Evolutionary conservation across 805 yeast genomes (phyloP).

Genomic region (Saturnispora ahearnii): DNA sequence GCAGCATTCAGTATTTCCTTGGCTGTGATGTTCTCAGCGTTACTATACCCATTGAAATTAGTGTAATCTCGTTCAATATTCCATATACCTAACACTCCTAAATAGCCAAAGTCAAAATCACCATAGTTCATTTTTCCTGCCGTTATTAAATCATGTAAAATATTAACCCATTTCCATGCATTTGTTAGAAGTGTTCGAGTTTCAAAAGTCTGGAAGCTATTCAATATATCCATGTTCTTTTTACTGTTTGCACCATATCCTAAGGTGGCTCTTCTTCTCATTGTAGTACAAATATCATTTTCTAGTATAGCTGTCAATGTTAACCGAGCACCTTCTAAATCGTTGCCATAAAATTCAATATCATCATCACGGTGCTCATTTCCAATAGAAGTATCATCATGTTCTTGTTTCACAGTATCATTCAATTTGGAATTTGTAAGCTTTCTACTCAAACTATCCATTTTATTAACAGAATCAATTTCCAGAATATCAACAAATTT

Average conservation of each 20-base stretch:
- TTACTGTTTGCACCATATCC: conserved; percentile 70
- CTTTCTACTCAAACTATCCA: neutral
- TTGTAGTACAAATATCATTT: conserved; percentile 66
- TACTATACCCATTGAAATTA: conserved; percentile 34
- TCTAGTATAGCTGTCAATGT: conserved; percentile 27
- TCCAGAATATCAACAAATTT: conserved; percentile 30
- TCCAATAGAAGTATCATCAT: neutral
- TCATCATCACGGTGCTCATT: conserved; percentile 6
- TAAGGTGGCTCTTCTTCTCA: conserved; percentile 58
- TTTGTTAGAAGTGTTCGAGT: conserved; percentile 54
- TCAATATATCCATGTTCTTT: conserved; percentile 52
- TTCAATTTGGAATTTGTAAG: neutral
- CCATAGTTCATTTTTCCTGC: conserved; percentile 61
- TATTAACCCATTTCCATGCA: conserved; percentile 87
- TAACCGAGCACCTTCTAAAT: conserved; percentile 20
- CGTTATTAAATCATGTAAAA: conserved; percentile 56
- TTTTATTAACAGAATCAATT: neutral
- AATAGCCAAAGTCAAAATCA: conserved; percentile 71
- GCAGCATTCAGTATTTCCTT: conserved; percentile 43
- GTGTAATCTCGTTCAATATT: conserved; percentile 49
- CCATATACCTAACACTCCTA: conserved; percentile 91
- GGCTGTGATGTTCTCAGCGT: conserved; percentile 27
- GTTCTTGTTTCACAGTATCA: neutral
- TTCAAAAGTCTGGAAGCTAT: conserved; percentile 39
- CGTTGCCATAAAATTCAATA: conserved; percentile 20